Evolutionary conservation across 2,329 filamentous ascomycete genomes (phyloP).

Genomic region (Colletotrichum orchidophilum): DNA sequence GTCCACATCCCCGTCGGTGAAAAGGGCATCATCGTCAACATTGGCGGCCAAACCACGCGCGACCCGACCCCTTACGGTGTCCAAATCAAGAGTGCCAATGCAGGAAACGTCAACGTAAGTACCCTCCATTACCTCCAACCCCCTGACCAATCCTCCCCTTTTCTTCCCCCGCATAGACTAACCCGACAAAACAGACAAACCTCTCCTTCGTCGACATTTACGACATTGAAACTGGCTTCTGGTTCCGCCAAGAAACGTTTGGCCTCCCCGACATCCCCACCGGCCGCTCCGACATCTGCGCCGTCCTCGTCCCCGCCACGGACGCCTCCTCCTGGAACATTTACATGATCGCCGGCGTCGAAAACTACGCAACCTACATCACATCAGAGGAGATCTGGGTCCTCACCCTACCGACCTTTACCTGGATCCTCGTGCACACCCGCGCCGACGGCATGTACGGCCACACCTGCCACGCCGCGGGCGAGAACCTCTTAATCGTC

Average conservation of each 20-base stretch:
- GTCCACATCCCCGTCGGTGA: constrained; percentile 36
- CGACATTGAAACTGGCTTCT: constrained; percentile 35
- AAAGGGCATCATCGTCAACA: constrained; percentile 31
- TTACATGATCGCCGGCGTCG: constrained; percentile 35
- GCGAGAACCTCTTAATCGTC: constrained; percentile 32
- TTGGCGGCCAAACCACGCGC: constrained; percentile 33
- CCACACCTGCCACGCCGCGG: constrained; percentile 32
- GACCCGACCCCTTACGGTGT: constrained; percentile 27
- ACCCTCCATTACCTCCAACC: neutral
- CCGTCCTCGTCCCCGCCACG: constrained; percentile 32
- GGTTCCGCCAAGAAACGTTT: constrained; percentile 37
- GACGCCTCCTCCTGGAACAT: constrained; percentile 36
- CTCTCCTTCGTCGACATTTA: constrained; percentile 36
- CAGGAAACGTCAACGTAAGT: constrained; percentile 9
- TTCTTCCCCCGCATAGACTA: too few relatives aligned
- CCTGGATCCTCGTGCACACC: constrained; percentile 34
- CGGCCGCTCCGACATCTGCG: constrained; percentile 36
- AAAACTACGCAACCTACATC: constrained; percentile 29
- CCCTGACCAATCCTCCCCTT: rapidly evolving
- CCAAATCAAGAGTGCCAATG: neutral
- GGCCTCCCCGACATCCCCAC: constrained; percentile 30
- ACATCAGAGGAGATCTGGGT: constrained; percentile 27
- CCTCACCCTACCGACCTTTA: constrained; percentile 35
- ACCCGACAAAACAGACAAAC: constrained; percentile 12
- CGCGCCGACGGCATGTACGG: constrained; percentile 33